These are phyloP conservation scores for Tolypocladium pustulatum DNA, from an alignment of 2,329 filamentous ascomycete genomes.

Conservation along the genomic window DNA sequence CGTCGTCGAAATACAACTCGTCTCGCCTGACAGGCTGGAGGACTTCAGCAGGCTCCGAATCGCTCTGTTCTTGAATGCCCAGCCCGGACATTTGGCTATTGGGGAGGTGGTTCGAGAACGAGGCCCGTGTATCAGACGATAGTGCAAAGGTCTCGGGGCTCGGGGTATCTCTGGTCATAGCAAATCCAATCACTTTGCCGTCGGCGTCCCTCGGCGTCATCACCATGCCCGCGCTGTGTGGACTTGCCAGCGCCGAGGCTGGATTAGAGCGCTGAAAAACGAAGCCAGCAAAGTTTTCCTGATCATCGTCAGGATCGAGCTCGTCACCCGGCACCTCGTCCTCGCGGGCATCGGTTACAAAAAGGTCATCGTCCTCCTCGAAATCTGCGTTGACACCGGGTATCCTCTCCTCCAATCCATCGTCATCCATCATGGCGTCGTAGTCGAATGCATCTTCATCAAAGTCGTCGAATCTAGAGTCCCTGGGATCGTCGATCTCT, in stretches of 20 bases:
- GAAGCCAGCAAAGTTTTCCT: constrained; percentile 52
- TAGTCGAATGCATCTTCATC: constrained; percentile 52
- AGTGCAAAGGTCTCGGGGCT: constrained; percentile 7
- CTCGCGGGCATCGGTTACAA: constrained; percentile 4
- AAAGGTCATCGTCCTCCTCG: constrained; percentile 7
- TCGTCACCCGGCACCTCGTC: constrained; percentile 13
- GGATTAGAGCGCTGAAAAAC: constrained; percentile 45
- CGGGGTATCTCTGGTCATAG: constrained; percentile 36
- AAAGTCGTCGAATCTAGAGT: constrained; percentile 50
- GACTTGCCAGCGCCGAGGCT: constrained; percentile 38
- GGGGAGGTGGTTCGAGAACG: background rate
- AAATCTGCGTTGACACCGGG: constrained; percentile 36
- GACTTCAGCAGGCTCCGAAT: constrained; percentile 6
- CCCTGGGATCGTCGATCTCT: constrained; percentile 25
- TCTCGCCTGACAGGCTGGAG: constrained; percentile 29
- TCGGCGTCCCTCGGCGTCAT: constrained; percentile 44
- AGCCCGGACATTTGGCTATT: constrained; percentile 22
- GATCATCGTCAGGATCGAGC: constrained; percentile 41
- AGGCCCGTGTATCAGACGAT: background rate
- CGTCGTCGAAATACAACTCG: constrained; percentile 62
- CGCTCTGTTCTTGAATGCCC: constrained; percentile 29
- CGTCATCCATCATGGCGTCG: constrained; percentile 55
- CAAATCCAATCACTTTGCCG: constrained; percentile 47
- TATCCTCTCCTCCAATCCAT: constrained; percentile 56
- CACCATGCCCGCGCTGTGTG: constrained; percentile 33